A percentile compares a stretch with the other conserved stretches of the same genome.
phyloP scores from a whole-genome alignment of 306 rosid genomes.

The Crotalaria pallida region DNA sequence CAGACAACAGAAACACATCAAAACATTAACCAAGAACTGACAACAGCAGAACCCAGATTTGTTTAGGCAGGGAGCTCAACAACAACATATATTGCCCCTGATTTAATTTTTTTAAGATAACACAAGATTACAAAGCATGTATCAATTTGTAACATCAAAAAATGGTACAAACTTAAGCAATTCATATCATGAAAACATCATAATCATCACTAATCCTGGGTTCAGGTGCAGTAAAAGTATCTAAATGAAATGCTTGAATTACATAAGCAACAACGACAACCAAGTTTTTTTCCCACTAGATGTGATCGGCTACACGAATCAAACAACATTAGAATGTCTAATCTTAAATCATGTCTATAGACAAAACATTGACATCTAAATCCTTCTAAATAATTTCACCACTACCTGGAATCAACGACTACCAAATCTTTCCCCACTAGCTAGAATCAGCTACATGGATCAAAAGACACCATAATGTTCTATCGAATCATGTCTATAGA shows the following conservation, averaged over 20 bases:
- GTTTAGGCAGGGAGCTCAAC: conserved; percentile 8
- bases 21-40: neutral
- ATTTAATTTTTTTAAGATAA: neutral
- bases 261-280: neutral
- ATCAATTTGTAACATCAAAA: conserved; percentile 3
- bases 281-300: no score
- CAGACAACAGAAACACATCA: neutral
- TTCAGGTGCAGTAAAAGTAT: neutral
- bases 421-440: no score
- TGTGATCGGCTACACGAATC: no score
- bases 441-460: no score
- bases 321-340: no score
- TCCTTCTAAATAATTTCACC: no score
- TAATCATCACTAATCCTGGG: neutral
- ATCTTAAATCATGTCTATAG: no score
- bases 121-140: neutral
- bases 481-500: no score
- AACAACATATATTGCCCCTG: neutral
- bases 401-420: no score
- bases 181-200: neutral
- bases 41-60: neutral
- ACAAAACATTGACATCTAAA: no score
- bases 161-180: neutral
- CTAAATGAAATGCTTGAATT: neutral
- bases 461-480: no score